Conservation (phyloP, 1,139 yeast genomes). For the Wickerhamomyces sp. region DNA sequence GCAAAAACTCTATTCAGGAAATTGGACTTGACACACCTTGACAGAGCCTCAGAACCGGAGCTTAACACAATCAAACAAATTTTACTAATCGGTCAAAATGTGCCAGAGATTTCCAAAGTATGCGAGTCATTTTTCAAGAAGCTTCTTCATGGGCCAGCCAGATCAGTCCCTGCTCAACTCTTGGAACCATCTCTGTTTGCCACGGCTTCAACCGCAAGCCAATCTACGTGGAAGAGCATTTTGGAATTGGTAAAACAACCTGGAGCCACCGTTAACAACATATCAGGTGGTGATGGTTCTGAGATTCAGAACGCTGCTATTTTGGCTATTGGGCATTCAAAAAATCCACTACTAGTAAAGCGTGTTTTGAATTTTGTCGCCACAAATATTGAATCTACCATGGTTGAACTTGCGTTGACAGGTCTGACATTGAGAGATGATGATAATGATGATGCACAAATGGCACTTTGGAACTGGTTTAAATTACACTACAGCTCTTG, state of each 20-base stretch:
- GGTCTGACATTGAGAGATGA: slow-evolving; percentile 36
- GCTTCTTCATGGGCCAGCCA: slow-evolving; percentile 43
- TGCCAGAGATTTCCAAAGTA: slow-evolving; percentile 29
- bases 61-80: slow-evolving; percentile 33
- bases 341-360: slow-evolving; percentile 38
- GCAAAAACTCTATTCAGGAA: slow-evolving; percentile 18
- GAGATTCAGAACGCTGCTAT: slow-evolving; percentile 51
- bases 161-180: slow-evolving; percentile 45
- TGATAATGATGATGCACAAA: slow-evolving; percentile 14
- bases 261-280: slow-evolving; percentile 26
- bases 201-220: slow-evolving; percentile 28
- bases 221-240: slow-evolving; percentile 54
- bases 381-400: slow-evolving; percentile 47
- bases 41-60: slow-evolving; percentile 28
- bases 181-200: slow-evolving; percentile 32
- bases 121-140: slow-evolving; percentile 40
- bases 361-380: slow-evolving; percentile 51
- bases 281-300: slow-evolving; percentile 21
- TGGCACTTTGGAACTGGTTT: slow-evolving; percentile 51
- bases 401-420: slow-evolving; percentile 49
- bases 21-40: slow-evolving; percentile 19
- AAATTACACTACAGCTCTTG: slow-evolving; percentile 45
- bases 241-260: slow-evolving; percentile 47
- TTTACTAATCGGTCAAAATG: slow-evolving; percentile 20
- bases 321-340: slow-evolving; percentile 45